Evolutionary conservation across 2,329 filamentous ascomycete species (phyloP), one percentile per base, ranked within the genome.

Genomic region (Capronia americana): DNA sequence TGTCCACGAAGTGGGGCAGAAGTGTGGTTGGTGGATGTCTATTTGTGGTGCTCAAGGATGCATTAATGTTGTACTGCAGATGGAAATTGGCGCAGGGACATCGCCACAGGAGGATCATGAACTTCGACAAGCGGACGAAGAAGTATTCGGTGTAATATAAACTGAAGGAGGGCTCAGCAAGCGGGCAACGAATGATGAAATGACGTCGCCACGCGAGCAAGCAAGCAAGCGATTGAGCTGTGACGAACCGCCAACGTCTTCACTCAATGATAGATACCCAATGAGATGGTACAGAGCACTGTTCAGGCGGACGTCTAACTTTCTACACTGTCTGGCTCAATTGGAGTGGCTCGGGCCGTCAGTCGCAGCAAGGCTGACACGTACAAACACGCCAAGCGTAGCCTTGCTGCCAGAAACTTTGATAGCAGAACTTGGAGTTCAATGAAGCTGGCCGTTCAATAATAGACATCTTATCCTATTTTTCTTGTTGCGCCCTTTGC

Each of bases 21-120:
- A 97, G 92, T 74, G 82, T 99, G 2, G 85, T 95, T 0, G 95
- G 95, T 1, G 95, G 95, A 0, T 95, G 92, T 75, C 79, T 96
- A 23, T 97, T 94, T 73, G 89, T 98, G 17, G 88, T 97, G 10
- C 78, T 97, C 60, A 95, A 94, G 77, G 88, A 90, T 76, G 85
- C 85, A 6, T 73, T 89, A 38, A 79, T 87, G 72, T 77, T 89
- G 1, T 90, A 89, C 73, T 87, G 80, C 57, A 78, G 81, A 64
- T 84, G 81, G 79, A 81, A 79, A 67, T 70, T 82, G 53, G 81
- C 82, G 0, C 79, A 82, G 67, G 77, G 78, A 44, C 82, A 84
- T 73, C 76, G 79, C 56, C 78, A 79, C 63, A 76, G 82, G 62
- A 80, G 77, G 69, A 78, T 84, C 56, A 66, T 83, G 69, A 80